A percentile compares a stretch with the other conserved stretches of the same genome.
phyloP scores from a whole-genome alignment of 2,329 filamentous ascomycete species.

The Arachnomyces sp. region DNA sequence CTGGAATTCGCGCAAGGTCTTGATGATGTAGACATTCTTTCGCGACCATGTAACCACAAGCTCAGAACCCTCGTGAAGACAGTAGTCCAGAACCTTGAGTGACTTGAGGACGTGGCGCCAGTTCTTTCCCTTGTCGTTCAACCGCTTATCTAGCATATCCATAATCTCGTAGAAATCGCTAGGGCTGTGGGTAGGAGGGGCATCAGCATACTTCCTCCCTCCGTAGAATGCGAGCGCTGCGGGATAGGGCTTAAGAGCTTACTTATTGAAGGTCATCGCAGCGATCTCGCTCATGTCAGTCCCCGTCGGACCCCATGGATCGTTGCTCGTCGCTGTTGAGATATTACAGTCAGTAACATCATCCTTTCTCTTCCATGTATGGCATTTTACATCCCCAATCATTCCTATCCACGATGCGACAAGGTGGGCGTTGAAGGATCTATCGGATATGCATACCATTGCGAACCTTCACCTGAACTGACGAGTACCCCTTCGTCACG shows the following conservation, averaged over 20 bases:
- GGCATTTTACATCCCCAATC: background rate
- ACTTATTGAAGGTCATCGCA: conserved; percentile 97
- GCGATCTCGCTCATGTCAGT: conserved; percentile 99
- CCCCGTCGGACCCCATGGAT: conserved; percentile 95
- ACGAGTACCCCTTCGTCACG: conserved; percentile 97
- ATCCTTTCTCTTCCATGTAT: background rate
- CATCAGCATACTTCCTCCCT: background rate
- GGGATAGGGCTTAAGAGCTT: conserved; percentile 32
- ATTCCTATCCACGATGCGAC: background rate
- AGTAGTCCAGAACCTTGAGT: conserved; percentile 95
- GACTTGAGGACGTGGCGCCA: conserved; percentile 98
- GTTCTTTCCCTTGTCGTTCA: conserved; percentile 99
- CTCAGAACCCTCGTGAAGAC: conserved; percentile 92
- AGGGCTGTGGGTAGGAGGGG: conserved; percentile 48
- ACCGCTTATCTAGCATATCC: conserved; percentile 97
- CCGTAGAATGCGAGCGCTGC: background rate
- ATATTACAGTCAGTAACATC: conserved; percentile 14
- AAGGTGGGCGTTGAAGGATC: background rate
- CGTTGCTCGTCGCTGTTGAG: conserved; percentile 85
- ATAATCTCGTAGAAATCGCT: conserved; percentile 99
- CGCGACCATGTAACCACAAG: conserved; percentile 95
- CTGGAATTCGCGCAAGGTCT: conserved; percentile 92
- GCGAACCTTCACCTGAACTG: conserved; percentile 93
- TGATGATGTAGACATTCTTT: conserved; percentile 98
- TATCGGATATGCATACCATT: conserved; percentile 65